Evolutionary conservation across 2,329 filamentous ascomycete species (phyloP), one percentile per base, ranked within the genome.

Genomic region (Piedraia hortae): DNA sequence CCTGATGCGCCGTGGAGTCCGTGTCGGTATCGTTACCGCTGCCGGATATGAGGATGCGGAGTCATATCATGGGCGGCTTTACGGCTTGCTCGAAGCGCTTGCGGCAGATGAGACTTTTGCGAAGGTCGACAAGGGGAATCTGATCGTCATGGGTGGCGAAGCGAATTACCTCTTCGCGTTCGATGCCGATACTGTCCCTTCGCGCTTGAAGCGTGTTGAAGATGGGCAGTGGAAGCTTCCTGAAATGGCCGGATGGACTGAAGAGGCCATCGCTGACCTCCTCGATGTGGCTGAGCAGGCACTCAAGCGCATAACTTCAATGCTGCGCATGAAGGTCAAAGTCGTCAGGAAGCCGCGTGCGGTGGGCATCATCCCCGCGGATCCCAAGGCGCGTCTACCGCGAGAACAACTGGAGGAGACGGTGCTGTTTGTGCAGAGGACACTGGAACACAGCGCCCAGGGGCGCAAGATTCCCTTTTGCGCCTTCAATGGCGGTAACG

Each of bases 401-500:
- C 66, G 85, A 10, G 85, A 97, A 48, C 72, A 72, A 26, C 61
- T 97, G 10, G 85, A 97, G 44, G 85, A 97, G 50, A 91, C 82
- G 0, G 85, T 97, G 0, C 56, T 97, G 6, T 77, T 89, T 2
- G 75, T 85, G 10, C 82, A 93, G 45, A 82, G 88, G 43, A 78
- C 77, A 21, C 58, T 97, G 4, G 82, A 93, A 46, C 61, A 80
- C 35, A 74, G 68, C 18, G 50, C 59, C 1, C 70, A 70, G 14
- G 71, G 70, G 2, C 46, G 52, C 18, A 44, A 57, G 31, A 35
- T 97, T 14, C 85, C 85, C 0, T 97, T 93, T 41, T 97, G 85
- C 42, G 85, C 85, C 11, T 97, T 97, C 54, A 97, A 97, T 44
- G 85, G 82, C 24, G 85, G 85, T 6, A 82, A 85, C 29, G 85